These are phyloP conservation scores for Leccinum uliginosum DNA, from an alignment of 768 basidiomycete genomes.

Conservation along the genomic window DNA sequence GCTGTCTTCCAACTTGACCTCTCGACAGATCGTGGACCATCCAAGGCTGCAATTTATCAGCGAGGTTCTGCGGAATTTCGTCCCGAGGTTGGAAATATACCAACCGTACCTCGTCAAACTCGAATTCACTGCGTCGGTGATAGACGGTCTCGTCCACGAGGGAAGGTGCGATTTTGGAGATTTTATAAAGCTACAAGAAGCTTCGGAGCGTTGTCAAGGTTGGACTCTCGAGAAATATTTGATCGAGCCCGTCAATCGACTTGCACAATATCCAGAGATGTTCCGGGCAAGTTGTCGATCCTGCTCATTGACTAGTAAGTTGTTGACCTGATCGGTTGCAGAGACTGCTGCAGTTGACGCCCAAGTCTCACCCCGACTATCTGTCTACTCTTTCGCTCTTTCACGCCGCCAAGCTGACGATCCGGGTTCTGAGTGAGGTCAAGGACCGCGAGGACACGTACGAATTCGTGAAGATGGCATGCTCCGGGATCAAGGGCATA, in stretches of 20 bases:
- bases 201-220: slow-evolving; percentile 47
- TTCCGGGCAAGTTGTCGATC: slow-evolving; percentile 57
- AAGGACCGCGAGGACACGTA: slow-evolving; percentile 86
- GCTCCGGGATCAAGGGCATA: slow-evolving; percentile 56
- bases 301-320: not conserved
- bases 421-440: slow-evolving; percentile 79
- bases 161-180: slow-evolving; percentile 74
- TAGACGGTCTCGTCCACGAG: slow-evolving; percentile 47
- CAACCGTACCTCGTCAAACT: slow-evolving; percentile 82
- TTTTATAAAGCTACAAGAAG: slow-evolving; percentile 70
- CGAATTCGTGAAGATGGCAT: slow-evolving; percentile 60
- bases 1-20: slow-evolving; percentile 48
- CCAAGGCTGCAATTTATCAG: slow-evolving; percentile 52
- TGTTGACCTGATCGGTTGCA: slow-evolving; percentile 30
- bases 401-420: slow-evolving; percentile 63
- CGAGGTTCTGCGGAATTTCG: slow-evolving; percentile 53
- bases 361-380: slow-evolving; percentile 66
- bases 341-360: slow-evolving; percentile 68
- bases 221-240: slow-evolving; percentile 67
- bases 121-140: slow-evolving; percentile 50
- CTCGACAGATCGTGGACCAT: slow-evolving; percentile 37
- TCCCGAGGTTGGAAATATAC: slow-evolving; percentile 72
- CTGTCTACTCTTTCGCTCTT: slow-evolving; percentile 61
- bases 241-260: slow-evolving; percentile 68
- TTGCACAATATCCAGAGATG: slow-evolving; percentile 65